Conservation (phyloP, 345 rosid genomes). For the Cochlearia excelsa region DNA sequence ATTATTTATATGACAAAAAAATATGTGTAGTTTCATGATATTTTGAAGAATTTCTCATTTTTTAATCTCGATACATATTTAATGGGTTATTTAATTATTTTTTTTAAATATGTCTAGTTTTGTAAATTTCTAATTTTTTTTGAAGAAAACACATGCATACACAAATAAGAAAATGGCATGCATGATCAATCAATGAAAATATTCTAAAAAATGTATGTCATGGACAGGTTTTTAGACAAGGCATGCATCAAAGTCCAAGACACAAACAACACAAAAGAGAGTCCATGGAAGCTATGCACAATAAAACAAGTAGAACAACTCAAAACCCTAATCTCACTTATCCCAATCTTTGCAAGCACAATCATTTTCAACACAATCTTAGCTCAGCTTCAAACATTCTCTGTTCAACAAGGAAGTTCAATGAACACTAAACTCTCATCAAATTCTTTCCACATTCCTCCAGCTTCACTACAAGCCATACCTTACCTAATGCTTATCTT, state of each 20-base stretch:
- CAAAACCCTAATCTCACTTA: conserved; percentile 48
- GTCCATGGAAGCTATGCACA: conserved; percentile 90
- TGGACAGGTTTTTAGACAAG: conserved; percentile 74
- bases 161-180: too few species aligned
- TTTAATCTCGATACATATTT: too few species aligned
- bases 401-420: conserved; percentile 55
- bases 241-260: conserved; percentile 73
- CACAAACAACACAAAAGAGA: conserved; percentile 43
- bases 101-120: too few species aligned
- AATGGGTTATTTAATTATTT: too few species aligned
- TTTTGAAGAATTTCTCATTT: too few species aligned
- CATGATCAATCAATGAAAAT: background rate
- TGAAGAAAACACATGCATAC: too few species aligned
- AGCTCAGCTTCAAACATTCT: conserved; percentile 72
- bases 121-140: too few species aligned
- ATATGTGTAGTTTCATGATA: too few species aligned
- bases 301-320: conserved; percentile 62
- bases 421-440: conserved; percentile 47
- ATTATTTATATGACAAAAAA: too few species aligned
- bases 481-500: conserved; percentile 54
- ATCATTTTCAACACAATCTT: conserved; percentile 59
- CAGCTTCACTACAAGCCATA: conserved; percentile 59
- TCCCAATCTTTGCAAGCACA: conserved; percentile 60
- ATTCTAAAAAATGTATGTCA: conserved; percentile 10
- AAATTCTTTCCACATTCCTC: conserved; percentile 43